Conservation (phyloP, 2,329 filamentous ascomycete genomes). For the Sordariomycetes sp. region DNA sequence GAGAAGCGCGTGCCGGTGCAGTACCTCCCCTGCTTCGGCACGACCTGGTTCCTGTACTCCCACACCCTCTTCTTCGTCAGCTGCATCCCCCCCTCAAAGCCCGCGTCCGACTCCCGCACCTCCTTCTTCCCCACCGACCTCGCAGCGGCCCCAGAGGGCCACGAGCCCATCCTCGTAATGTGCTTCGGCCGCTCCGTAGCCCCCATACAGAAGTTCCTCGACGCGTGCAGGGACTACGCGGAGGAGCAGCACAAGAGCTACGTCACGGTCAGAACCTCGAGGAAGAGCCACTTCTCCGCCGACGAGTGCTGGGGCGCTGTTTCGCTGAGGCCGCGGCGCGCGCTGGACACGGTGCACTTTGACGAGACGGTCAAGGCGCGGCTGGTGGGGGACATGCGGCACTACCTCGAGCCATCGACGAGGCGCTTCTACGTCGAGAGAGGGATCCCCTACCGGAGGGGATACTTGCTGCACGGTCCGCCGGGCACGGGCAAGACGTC, state of each 20-base stretch:
- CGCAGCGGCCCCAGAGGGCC: constrained; percentile 16
- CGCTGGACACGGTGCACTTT: constrained; percentile 64
- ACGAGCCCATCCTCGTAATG: constrained; percentile 24
- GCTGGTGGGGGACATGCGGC: constrained; percentile 60
- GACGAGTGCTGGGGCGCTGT: constrained; percentile 19
- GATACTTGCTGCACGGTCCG: constrained; percentile 66
- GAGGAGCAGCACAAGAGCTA: constrained; percentile 20
- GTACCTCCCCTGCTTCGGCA: constrained; percentile 22
- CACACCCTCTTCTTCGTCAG: constrained; percentile 21
- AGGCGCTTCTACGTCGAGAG: constrained; percentile 62
- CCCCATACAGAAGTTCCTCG: constrained; percentile 17
- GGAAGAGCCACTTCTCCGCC: constrained; percentile 11
- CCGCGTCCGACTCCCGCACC: constrained; percentile 7
- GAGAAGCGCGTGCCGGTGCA: constrained; percentile 20
- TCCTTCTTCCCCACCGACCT: constrained; percentile 15
- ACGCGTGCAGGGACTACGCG: constrained; percentile 15
- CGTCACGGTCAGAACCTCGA: constrained; percentile 19
- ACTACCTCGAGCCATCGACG: constrained; percentile 60
- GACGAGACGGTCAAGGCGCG: constrained; percentile 52
- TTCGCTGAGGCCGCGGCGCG: constrained; percentile 45
- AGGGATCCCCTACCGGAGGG: constrained; percentile 63
- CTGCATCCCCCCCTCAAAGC: constrained; percentile 12
- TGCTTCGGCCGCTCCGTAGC: constrained; percentile 20
- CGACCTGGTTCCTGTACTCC: constrained; percentile 19
- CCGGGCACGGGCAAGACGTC: constrained; percentile 64